These are phyloP conservation scores for Ormosia emarginata DNA, from an alignment of 306 rosid species.

Conservation along the genomic window DNA sequence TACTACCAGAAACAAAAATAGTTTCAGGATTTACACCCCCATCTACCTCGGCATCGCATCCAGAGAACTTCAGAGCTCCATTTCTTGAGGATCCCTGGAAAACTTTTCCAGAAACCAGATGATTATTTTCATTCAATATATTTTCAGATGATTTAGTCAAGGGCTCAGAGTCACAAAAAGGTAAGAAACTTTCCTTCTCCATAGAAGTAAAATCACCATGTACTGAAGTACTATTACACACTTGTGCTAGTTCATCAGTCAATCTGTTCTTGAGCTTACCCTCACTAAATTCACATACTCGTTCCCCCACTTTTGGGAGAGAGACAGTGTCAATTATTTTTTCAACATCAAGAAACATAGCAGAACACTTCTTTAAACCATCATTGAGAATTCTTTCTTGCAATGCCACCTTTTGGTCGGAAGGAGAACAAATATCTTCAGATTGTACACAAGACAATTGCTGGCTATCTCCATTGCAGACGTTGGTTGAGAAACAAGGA, in stretches of 20 bases:
- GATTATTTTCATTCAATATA: constrained; percentile 15
- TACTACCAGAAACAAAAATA: constrained; percentile 32
- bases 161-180: constrained; percentile 36
- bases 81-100: constrained; percentile 20
- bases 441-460: constrained; percentile 26
- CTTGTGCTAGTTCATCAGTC: constrained; percentile 24
- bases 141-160: constrained; percentile 31
- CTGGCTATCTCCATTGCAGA: constrained; percentile 37
- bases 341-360: constrained; percentile 19
- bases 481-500: constrained; percentile 23
- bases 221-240: constrained; percentile 33
- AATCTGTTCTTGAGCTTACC: constrained; percentile 23
- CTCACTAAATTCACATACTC: constrained; percentile 23
- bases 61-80: constrained; percentile 12
- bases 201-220: constrained; percentile 28
- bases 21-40: constrained; percentile 23
- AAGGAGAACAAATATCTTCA: constrained; percentile 22
- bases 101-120: background rate
- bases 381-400: constrained; percentile 29
- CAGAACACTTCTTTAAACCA: constrained; percentile 40
- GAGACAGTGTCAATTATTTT: constrained; percentile 20
- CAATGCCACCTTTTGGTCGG: constrained; percentile 35
- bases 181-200: constrained; percentile 25
- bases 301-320: constrained; percentile 28
- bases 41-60: constrained; percentile 16